These are phyloP conservation scores for Suillus placidus DNA, from an alignment of 768 basidiomycete species.

Conservation along the genomic window DNA sequence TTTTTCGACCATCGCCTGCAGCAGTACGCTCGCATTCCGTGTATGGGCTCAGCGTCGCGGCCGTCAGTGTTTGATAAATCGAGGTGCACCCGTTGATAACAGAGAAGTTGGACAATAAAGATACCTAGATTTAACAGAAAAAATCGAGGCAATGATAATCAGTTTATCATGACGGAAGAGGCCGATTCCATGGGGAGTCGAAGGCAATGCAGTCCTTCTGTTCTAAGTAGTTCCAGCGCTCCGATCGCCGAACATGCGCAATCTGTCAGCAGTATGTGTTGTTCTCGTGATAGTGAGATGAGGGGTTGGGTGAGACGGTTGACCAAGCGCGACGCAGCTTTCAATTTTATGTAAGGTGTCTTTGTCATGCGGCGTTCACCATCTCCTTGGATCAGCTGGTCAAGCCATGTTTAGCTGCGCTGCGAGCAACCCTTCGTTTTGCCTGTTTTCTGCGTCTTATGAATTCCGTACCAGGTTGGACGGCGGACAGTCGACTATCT, in stretches of 20 bases:
- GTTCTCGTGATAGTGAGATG: neutral
- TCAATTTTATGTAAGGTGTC: slow-evolving; percentile 8
- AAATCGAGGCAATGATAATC: neutral
- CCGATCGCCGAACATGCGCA: slow-evolving; percentile 1
- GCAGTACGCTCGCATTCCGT: slow-evolving; percentile 5
- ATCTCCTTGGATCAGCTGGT: slow-evolving; percentile 5
- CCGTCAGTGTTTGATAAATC: slow-evolving; percentile 1
- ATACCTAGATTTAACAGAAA: neutral
- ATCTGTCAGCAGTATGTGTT: neutral
- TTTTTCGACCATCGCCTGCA: slow-evolving; percentile 1
- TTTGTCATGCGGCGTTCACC: slow-evolving; percentile 8
- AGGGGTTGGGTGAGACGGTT: slow-evolving; percentile 1
- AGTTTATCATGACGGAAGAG: slow-evolving; percentile 1
- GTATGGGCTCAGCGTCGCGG: neutral
- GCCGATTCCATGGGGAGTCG: neutral
- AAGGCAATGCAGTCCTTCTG: neutral
- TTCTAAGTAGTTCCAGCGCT: neutral
- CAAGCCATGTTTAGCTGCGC: neutral
- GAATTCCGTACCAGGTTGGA: neutral
- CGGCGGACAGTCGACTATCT: neutral
- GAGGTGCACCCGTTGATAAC: neutral
- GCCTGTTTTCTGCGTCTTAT: neutral
- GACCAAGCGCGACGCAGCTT: neutral
- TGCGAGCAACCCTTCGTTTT: neutral
- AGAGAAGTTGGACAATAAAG: neutral